These are phyloP conservation scores for Leucosporidium yakuticum DNA, from an alignment of 768 basidiomycete species.

Conservation along the genomic window DNA sequence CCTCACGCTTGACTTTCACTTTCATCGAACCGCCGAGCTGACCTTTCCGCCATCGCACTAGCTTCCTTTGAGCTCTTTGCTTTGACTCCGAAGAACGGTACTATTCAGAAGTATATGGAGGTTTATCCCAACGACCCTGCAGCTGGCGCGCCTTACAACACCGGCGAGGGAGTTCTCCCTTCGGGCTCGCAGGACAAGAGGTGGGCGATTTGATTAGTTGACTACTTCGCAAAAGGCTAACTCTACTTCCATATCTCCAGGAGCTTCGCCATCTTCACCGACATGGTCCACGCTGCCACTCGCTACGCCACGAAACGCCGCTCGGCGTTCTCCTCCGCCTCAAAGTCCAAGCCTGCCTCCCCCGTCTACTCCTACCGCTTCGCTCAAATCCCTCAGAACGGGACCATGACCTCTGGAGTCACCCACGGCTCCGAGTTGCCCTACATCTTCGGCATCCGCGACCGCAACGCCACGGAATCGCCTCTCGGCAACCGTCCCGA, in stretches of 20 bases:
- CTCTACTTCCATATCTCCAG: too few species aligned
- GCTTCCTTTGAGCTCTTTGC: background rate
- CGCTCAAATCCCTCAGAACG: conserved; percentile 22
- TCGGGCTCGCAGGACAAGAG: background rate
- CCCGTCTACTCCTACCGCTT: conserved; percentile 4
- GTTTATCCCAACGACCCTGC: conserved; percentile 8
- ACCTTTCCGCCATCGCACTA: background rate
- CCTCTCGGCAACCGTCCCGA: conserved; percentile 12
- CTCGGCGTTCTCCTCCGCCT: background rate
- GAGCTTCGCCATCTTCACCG: conserved; percentile 19
- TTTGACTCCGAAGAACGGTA: background rate
- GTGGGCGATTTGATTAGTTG: too few species aligned
- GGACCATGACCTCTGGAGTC: conserved; percentile 7
- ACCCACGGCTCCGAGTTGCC: conserved; percentile 15
- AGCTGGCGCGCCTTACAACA: conserved; percentile 2
- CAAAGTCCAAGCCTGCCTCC: background rate
- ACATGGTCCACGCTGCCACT: conserved; percentile 10
- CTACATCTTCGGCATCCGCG: conserved; percentile 18
- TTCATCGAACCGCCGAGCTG: too few species aligned
- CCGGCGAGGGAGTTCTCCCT: conserved; percentile 4
- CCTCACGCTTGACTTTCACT: too few species aligned
- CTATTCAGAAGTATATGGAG: background rate
- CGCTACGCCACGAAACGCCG: conserved; percentile 4
- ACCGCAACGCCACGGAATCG: conserved; percentile 6
- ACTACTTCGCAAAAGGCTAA: too few species aligned